A percentile compares a stretch with the other conserved stretches of the same genome.
Conservation (phyloP, 495 filamentous ascomycete species). For the Lasiosphaeriaceae sp. region DNA sequence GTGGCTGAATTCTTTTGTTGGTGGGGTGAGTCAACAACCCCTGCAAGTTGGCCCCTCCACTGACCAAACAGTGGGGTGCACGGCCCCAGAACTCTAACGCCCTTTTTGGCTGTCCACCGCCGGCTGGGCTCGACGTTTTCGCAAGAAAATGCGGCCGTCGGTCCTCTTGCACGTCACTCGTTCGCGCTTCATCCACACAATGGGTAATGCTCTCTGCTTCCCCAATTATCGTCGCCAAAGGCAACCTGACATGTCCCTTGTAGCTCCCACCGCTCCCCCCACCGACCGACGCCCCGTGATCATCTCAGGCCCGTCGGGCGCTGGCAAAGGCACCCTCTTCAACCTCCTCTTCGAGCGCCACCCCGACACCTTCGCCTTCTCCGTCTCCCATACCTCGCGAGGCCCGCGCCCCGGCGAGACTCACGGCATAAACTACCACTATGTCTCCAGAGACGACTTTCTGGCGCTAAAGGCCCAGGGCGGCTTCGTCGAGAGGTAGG, state of each 20-base stretch:
- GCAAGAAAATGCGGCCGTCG: constrained; percentile 11
- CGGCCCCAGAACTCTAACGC: no score
- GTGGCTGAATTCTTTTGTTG: no score
- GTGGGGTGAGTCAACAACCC: no score
- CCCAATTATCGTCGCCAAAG: not conserved
- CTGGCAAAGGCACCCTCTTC: constrained; percentile 86
- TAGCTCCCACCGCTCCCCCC: constrained; percentile 22
- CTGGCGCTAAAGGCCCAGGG: constrained; percentile 60
- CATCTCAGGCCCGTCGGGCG: constrained; percentile 80
- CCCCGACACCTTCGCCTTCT: constrained; percentile 75
- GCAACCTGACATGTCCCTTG: not conserved
- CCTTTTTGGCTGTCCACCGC: no score
- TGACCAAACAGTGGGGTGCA: no score
- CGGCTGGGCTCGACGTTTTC: not conserved
- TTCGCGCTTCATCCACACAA: constrained; percentile 25
- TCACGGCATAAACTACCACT: constrained; percentile 80
- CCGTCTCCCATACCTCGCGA: constrained; percentile 84
- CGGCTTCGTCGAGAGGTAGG: constrained; percentile 70
- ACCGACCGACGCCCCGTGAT: constrained; percentile 63
- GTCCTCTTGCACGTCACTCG: constrained; percentile 11
- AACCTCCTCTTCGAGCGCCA: constrained; percentile 59
- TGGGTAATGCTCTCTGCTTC: constrained; percentile 31
- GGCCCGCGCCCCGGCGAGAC: constrained; percentile 70
- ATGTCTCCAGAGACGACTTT: constrained; percentile 66
- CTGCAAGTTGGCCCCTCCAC: no score